Evolutionary conservation across 345 rosid genomes (phyloP).

Genomic region (Firmiana major): DNA sequence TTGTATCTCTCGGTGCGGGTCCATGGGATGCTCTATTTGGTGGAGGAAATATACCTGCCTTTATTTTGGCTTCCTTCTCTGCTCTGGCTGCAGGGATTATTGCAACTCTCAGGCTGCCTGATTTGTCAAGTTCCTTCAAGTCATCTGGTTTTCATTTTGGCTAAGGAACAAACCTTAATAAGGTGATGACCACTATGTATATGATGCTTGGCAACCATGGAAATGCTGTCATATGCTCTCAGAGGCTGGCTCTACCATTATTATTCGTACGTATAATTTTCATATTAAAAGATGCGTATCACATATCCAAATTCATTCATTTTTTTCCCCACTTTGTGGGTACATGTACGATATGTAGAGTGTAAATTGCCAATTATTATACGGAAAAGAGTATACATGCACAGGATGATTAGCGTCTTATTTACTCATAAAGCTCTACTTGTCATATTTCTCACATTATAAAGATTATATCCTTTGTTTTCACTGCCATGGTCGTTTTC

Average conservation of each 20-base stretch:
- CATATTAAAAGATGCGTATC: slow-evolving; percentile 8
- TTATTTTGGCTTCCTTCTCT: slow-evolving; percentile 61
- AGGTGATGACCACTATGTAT: not conserved
- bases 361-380: slow-evolving; percentile 25
- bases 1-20: slow-evolving; percentile 80
- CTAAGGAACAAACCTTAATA: slow-evolving; percentile 18
- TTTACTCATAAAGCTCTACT: not conserved
- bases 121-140: slow-evolving; percentile 54
- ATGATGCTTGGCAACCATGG: slow-evolving; percentile 6
- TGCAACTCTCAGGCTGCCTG: slow-evolving; percentile 63
- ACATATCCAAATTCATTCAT: slow-evolving; percentile 39
- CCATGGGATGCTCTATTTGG: slow-evolving; percentile 97
- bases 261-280: slow-evolving; percentile 18
- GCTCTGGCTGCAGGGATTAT: slow-evolving; percentile 78
- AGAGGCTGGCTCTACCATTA: slow-evolving; percentile 6
- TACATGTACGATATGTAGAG: slow-evolving; percentile 22
- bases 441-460: not conserved
- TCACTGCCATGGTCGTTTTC: not conserved
- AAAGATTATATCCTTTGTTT: not conserved
- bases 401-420: not conserved
- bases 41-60: slow-evolving; percentile 97
- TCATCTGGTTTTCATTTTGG: slow-evolving; percentile 86
- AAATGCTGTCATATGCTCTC: slow-evolving; percentile 5
- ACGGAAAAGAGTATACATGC: slow-evolving; percentile 5
- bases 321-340: slow-evolving; percentile 33